Evolutionary conservation across 1,284 basidiomycete species (phyloP).

Genomic region (Filobasidium uniguttulatum): DNA sequence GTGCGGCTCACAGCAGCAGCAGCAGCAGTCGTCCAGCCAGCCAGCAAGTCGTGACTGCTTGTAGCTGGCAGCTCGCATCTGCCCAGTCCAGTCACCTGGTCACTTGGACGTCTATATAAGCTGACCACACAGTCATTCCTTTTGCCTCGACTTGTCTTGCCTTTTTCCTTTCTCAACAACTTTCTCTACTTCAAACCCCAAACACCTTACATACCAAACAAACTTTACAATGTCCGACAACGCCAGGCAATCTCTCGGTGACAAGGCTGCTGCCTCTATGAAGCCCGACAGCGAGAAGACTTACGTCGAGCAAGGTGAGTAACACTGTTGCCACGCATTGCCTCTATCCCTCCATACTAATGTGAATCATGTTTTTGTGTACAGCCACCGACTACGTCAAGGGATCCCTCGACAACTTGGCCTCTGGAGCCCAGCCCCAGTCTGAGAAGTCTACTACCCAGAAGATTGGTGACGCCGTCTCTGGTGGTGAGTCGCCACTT

Average conservation of each 20-base stretch:
- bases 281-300: constrained; percentile 7
- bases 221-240: constrained; percentile 19
- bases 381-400: constrained; percentile 8
- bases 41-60: too few species aligned
- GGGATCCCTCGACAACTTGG: constrained; percentile 9
- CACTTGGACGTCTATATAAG: constrained; percentile 17
- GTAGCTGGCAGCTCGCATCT: too few species aligned
- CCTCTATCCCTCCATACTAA: background rate
- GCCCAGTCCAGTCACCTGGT: too few species aligned
- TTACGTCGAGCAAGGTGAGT: constrained; percentile 2
- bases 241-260: constrained; percentile 24
- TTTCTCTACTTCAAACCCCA: background rate
- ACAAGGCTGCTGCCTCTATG: constrained; percentile 10
- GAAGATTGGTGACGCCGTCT: constrained; percentile 13
- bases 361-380: background rate
- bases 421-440: constrained; percentile 6
- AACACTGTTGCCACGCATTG: background rate
- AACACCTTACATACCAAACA: constrained; percentile 13
- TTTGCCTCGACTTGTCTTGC: background rate
- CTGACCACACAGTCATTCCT: background rate
- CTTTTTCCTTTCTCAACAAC: constrained; percentile 4
- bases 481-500: too few species aligned
- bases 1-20: too few species aligned
- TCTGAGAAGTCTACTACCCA: constrained; percentile 7
- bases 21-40: too few species aligned